These are phyloP conservation scores for Mrakia blollopis DNA, from an alignment of 768 basidiomycete species.

Conservation along the genomic window DNA sequence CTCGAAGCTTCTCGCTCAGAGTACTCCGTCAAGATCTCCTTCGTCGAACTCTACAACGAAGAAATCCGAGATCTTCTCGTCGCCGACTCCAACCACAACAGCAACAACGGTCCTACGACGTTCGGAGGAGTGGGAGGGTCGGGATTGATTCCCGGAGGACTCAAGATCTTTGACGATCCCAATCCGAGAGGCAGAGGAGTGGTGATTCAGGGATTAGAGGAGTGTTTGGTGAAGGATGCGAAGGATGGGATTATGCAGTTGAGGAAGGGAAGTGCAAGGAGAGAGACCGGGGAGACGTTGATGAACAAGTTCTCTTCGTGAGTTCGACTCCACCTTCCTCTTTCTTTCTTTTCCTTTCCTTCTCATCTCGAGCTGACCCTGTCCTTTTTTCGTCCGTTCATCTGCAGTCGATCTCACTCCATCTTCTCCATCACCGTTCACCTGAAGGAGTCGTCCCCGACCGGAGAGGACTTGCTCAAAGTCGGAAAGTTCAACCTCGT, in stretches of 20 bases:
- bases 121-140: constrained; percentile 17
- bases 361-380: background rate
- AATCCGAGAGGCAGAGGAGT: constrained; percentile 71
- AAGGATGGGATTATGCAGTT: constrained; percentile 76
- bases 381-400: background rate
- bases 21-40: constrained; percentile 89
- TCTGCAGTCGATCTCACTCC: constrained; percentile 78
- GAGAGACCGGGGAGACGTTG: constrained; percentile 92
- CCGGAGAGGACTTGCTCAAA: constrained; percentile 79
- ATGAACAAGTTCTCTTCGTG: constrained; percentile 88
- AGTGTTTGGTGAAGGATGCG: constrained; percentile 73
- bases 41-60: constrained; percentile 95
- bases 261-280: constrained; percentile 78
- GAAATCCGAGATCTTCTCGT: constrained; percentile 91
- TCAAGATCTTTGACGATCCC: constrained; percentile 91
- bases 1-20: constrained; percentile 65
- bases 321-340: background rate
- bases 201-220: constrained; percentile 91
- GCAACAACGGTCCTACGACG: background rate
- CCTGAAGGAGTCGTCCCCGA: constrained; percentile 62
- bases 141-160: constrained; percentile 43
- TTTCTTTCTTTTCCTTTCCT: background rate
- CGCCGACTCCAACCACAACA: constrained; percentile 56
- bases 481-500: constrained; percentile 96
- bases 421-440: constrained; percentile 96